Evolutionary conservation across 192 early-diverging fungal genomes (phyloP).

Genomic region (Lobosporangium transversale): DNA sequence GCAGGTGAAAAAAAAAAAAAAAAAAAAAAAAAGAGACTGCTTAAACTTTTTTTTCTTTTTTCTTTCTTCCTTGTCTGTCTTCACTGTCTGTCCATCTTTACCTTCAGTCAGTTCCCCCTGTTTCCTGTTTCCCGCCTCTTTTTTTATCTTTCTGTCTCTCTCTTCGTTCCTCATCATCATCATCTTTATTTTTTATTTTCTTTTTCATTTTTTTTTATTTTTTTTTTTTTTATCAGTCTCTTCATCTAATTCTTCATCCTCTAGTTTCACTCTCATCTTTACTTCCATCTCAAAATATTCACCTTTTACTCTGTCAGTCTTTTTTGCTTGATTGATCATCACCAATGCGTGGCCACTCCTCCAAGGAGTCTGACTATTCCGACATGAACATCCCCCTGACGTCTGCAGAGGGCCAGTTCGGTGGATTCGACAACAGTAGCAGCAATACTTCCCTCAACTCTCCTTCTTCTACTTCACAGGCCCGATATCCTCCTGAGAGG

Average conservation of each 20-base stretch:
- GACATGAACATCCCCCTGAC: constrained; percentile 59
- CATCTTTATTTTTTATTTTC: not conserved
- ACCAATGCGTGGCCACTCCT: constrained; percentile 50
- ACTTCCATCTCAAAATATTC: not conserved
- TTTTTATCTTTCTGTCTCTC: not conserved
- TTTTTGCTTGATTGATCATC: not conserved
- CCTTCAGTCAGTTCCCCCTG: not conserved
- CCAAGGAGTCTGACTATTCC: constrained; percentile 55
- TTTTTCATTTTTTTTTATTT: not conserved
- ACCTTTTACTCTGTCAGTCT: not conserved
- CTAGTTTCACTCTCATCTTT: not conserved
- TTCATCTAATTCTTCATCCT: not conserved
- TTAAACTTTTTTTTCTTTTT: too few relatives aligned
- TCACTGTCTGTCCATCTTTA: not conserved
- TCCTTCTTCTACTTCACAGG: constrained; percentile 5
- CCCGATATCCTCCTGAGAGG: not conserved
- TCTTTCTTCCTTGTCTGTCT: too few relatives aligned
- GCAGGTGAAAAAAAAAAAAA: too few relatives aligned
- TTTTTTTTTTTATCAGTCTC: not conserved
- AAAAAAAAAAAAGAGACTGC: too few relatives aligned
- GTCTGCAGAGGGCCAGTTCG: constrained; percentile 33
- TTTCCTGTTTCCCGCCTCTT: too few relatives aligned
- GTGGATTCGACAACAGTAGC: constrained; percentile 16
- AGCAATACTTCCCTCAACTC: constrained; percentile 2
- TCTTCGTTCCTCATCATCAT: not conserved